Evolutionary conservation across 768 basidiomycete species (phyloP).

Genomic region (Suillus tomentosus): DNA sequence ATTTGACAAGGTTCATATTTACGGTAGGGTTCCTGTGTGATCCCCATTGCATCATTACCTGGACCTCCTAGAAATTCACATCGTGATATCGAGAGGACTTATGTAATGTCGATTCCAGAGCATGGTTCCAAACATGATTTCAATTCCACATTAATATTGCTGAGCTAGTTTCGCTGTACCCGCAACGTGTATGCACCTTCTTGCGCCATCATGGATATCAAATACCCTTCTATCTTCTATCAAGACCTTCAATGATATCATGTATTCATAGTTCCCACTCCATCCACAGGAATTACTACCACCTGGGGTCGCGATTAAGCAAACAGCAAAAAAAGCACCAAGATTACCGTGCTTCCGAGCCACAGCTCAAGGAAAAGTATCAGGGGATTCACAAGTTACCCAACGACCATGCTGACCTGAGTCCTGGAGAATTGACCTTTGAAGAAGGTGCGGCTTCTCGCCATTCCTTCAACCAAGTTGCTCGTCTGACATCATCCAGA

Average conservation of each 20-base stretch:
- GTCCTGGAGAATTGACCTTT: constrained; percentile 47
- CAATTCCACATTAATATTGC: too few relatives aligned
- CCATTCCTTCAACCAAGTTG: background rate
- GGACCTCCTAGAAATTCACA: too few relatives aligned
- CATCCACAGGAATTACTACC: constrained; percentile 14
- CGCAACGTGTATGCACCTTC: background rate
- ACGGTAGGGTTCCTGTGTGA: too few relatives aligned
- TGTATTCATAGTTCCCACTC: background rate
- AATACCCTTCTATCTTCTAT: background rate
- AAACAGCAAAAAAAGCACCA: constrained; percentile 2
- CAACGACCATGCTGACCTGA: constrained; percentile 24
- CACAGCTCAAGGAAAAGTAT: constrained; percentile 9
- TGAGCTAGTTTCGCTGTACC: too few relatives aligned
- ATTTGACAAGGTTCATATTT: too few relatives aligned
- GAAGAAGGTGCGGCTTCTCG: constrained; percentile 44
- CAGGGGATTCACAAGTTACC: background rate
- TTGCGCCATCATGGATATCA: background rate
- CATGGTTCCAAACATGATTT: too few relatives aligned
- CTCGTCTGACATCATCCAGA: constrained; percentile 28
- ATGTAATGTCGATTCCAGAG: too few relatives aligned
- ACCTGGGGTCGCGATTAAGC: constrained; percentile 8
- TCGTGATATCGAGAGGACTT: too few relatives aligned
- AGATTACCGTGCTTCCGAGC: background rate
- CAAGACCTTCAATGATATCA: background rate
- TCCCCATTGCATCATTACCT: too few relatives aligned